Percentiles rank a stretch among this genome's conserved stretches.
Conservation (phyloP, 2,329 filamentous ascomycete species). For the Emericellopsis cladophorae region DNA sequence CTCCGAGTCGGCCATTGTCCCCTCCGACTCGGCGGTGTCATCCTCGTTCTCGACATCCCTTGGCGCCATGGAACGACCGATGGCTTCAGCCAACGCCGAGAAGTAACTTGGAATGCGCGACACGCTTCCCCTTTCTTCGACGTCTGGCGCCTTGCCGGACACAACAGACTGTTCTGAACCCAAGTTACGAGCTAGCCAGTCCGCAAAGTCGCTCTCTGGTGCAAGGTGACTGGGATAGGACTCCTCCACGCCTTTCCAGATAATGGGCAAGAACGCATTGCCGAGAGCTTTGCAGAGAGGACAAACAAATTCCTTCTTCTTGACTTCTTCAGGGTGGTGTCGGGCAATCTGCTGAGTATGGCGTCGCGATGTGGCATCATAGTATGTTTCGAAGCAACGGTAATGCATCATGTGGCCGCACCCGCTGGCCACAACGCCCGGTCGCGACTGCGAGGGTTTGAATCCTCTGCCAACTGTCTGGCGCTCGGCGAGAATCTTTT, state of each 20-base stretch:
- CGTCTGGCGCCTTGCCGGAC: neutral
- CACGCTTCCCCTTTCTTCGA: constrained; percentile 5
- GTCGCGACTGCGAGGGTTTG: constrained; percentile 49
- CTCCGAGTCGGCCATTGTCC: neutral
- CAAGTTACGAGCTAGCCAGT: constrained; percentile 45
- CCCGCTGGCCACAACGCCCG: constrained; percentile 75
- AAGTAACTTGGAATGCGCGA: constrained; percentile 22
- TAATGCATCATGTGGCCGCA: constrained; percentile 99
- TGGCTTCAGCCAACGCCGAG: constrained; percentile 21
- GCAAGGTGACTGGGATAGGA: constrained; percentile 64
- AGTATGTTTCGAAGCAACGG: constrained; percentile 86
- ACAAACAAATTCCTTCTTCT: constrained; percentile 82
- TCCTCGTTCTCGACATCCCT: neutral
- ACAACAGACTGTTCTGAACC: neutral
- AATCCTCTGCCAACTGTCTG: constrained; percentile 87
- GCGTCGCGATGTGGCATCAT: constrained; percentile 67
- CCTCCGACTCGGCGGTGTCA: neutral
- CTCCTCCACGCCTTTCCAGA: constrained; percentile 89
- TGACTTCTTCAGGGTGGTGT: constrained; percentile 76
- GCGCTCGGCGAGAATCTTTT: constrained; percentile 58
- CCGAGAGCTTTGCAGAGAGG: constrained; percentile 93
- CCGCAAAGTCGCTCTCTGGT: constrained; percentile 45
- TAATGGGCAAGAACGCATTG: constrained; percentile 86
- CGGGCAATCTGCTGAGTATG: constrained; percentile 89
- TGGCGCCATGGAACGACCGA: constrained; percentile 6